A percentile compares a stretch with the other conserved stretches of the same genome.
These are phyloP conservation scores for Talaromyces pinophilus DNA, from an alignment of 2,329 filamentous ascomycete species.

Conservation along the genomic window DNA sequence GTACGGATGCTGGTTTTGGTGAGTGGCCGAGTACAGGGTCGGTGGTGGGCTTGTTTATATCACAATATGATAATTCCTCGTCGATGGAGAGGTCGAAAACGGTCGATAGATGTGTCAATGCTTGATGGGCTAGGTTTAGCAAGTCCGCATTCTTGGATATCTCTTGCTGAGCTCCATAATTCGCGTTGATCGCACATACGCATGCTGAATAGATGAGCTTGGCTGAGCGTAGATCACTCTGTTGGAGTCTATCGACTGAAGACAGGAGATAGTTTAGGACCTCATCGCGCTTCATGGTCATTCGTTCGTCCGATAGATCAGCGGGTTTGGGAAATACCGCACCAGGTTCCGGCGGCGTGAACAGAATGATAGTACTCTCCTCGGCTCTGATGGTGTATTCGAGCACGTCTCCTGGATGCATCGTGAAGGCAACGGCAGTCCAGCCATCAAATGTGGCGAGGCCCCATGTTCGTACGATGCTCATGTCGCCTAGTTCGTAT, in stretches of 20 bases:
- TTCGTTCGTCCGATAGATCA: constrained; percentile 24
- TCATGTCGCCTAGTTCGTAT: constrained; percentile 53
- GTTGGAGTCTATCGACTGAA: constrained; percentile 23
- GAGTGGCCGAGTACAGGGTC: constrained; percentile 24
- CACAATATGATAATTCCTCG: constrained; percentile 37
- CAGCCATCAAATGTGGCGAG: constrained; percentile 52
- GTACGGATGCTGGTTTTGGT: constrained; percentile 30
- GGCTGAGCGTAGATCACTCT: constrained; percentile 29
- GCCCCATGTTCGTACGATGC: constrained; percentile 57
- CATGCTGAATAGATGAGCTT: constrained; percentile 41
- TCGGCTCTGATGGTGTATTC: constrained; percentile 56
- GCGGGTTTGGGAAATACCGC: constrained; percentile 24
- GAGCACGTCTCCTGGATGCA: constrained; percentile 60
- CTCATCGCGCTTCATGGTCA: constrained; percentile 28
- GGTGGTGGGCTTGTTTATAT: background rate
- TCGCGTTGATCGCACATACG: constrained; percentile 38
- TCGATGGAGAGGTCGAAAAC: constrained; percentile 26
- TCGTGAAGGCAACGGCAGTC: constrained; percentile 52
- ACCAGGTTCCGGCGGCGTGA: constrained; percentile 30
- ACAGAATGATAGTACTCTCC: constrained; percentile 45
- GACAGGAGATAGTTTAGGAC: constrained; percentile 35
- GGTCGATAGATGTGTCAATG: constrained; percentile 29
- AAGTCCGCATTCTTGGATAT: constrained; percentile 21
- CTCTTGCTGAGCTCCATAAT: constrained; percentile 25
- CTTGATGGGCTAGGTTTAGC: constrained; percentile 29